Conservation (phyloP, 768 basidiomycete species). For the Termitomyces sp. region DNA sequence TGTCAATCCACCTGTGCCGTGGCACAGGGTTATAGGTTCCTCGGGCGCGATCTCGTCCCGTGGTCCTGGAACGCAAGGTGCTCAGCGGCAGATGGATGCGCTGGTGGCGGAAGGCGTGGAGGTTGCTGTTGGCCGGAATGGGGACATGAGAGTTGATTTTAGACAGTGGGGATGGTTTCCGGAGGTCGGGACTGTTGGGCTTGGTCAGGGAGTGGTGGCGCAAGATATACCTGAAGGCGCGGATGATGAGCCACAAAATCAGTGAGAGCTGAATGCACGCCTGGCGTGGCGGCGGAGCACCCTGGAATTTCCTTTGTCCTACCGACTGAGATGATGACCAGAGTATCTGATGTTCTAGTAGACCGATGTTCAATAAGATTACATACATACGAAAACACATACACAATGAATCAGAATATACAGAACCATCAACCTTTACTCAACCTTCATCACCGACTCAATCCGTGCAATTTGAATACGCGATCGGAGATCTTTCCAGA, state of each 20-base stretch:
- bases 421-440: constrained; percentile 26
- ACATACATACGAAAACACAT: background rate
- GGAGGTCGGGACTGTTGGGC: constrained; percentile 13
- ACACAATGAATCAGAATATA: background rate
- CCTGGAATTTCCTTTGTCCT: background rate
- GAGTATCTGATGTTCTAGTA: no score
- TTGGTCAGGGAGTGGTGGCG: constrained; percentile 1
- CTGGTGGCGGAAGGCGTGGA: constrained; percentile 83
- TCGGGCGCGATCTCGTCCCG: constrained; percentile 77
- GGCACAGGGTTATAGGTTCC: constrained; percentile 75
- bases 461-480: constrained; percentile 68
- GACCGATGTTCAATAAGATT: background rate
- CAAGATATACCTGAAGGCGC: constrained; percentile 4
- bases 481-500: constrained; percentile 49
- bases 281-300: background rate
- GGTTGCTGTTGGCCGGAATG: constrained; percentile 54
- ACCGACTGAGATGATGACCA: background rate
- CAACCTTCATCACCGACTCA: constrained; percentile 75
- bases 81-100: constrained; percentile 68
- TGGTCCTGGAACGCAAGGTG: constrained; percentile 80
- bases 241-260: background rate
- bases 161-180: constrained; percentile 69
- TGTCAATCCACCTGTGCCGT: constrained; percentile 66
- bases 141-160: constrained; percentile 58
- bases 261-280: background rate